Percentiles rank a stretch among this genome's conserved stretches.
Evolutionary conservation across 306 rosid species (phyloP).

Genomic region (Rosa chinensis): DNA sequence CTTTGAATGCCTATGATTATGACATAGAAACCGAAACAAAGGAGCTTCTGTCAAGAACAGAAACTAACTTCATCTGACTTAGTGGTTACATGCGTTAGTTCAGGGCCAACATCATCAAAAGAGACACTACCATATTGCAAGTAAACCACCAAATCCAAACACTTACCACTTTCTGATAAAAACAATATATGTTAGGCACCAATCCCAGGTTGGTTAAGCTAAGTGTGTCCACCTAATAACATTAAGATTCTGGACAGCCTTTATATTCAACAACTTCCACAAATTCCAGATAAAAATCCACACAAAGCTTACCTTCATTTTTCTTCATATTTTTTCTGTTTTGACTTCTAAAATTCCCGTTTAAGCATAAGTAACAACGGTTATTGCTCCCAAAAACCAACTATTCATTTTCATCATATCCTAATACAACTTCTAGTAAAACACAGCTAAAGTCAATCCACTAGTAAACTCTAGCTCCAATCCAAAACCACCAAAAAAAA

Average conservation of each 20-base stretch:
- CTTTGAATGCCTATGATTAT: neutral
- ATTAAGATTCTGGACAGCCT: neutral
- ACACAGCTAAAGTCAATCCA: neutral
- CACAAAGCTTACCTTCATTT: neutral
- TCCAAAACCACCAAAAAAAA: neutral
- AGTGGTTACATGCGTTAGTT: neutral
- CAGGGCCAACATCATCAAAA: neutral
- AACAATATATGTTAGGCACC: neutral
- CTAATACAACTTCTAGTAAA: neutral
- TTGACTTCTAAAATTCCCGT: neutral
- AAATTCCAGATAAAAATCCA: neutral
- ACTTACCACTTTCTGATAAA: neutral
- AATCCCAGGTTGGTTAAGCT: neutral
- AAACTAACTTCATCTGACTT: neutral
- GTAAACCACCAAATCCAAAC: neutral
- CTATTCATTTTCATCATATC: neutral
- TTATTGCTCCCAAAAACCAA: neutral
- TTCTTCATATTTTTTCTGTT: neutral
- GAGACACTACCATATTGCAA: neutral
- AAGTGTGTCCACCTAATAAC: neutral
- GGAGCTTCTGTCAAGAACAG: neutral
- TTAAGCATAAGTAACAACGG: too few relatives aligned
- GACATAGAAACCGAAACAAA: neutral
- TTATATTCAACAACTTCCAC: neutral
- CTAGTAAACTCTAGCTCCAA: neutral